Base-by-base conservation (phyloP, 495 filamentous ascomycete genomes). In the Podospora anserina region DNA sequence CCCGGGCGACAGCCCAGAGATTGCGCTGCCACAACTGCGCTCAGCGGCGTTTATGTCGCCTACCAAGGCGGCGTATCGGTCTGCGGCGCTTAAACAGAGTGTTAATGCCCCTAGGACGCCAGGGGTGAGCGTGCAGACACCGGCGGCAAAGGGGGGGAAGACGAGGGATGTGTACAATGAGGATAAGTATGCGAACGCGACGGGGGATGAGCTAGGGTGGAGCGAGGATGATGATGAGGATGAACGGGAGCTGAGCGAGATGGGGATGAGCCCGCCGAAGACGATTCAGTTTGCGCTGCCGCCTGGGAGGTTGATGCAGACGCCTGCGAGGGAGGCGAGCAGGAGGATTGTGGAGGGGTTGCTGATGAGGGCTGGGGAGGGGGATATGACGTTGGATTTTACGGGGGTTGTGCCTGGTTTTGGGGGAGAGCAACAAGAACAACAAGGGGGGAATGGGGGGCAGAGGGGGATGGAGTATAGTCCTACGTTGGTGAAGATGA, bases 201-300 rank as follows among this genome's bases (percentile, higher is more conserved):
- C 78, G 7, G 78, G 76, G 27, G 81, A 83, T 56, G 84, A 86
- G 75, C 84, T 86, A 20, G 79, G 77, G 15, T 93, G 90, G 89
- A 88, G 92, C 39, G 90, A 87, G 66, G 82, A 85, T 63, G 83
- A 81, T 56, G 86, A 88, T 55, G 87, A 88, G 82, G 66, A 87
- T 59, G 87, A 86, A 15, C 18, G 32, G 61, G 32, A 39, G 87
- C 88, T 55, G 84, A 84, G 2, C 5, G 39, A 49, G 39, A 49
- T 49, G 39, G 92, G 88, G 0, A 87, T 93, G 71, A 96, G 92
- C 73, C 95, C 96, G 49, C 95, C 95, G 0, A 97, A 97, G 80
- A 99, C 95, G 28, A 97, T 99, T 77, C 93, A 97, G 75, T 99
- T 99, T 75, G 90, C 92, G 72, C 83, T 99, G 67, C 94, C 94